These are phyloP conservation scores for Phaeolepiota aurea DNA, from an alignment of 768 basidiomycete species.

Conservation along the genomic window DNA sequence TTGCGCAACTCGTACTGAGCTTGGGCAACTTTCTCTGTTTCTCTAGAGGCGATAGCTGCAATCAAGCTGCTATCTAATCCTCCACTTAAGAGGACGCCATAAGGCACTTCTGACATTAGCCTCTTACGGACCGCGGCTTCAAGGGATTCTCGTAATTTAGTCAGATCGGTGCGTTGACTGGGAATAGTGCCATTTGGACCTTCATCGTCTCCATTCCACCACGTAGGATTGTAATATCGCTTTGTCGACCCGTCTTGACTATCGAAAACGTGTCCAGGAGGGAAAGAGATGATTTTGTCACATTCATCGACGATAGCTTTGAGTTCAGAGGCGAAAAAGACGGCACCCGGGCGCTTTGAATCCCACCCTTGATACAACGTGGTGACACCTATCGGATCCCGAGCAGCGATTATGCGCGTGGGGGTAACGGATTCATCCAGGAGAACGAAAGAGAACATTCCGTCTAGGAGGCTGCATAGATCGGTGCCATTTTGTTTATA, in stretches of 20 bases:
- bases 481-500: conserved; percentile 77
- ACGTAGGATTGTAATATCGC: conserved; percentile 82
- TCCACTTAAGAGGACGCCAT: conserved; percentile 91
- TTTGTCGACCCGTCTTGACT: conserved; percentile 69
- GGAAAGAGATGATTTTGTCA: conserved; percentile 91
- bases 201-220: conserved; percentile 85
- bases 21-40: conserved; percentile 85
- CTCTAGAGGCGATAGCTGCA: conserved; percentile 88
- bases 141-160: conserved; percentile 66
- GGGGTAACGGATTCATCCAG: conserved; percentile 90
- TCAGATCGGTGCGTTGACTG: conserved; percentile 53
- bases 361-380: conserved; percentile 98
- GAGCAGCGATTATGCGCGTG: conserved; percentile 86
- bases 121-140: conserved; percentile 92
- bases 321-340: conserved; percentile 94
- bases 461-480: conserved; percentile 79
- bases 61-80: conserved; percentile 96
- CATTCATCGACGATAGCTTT: conserved; percentile 89
- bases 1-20: conserved; percentile 70
- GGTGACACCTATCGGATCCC: conserved; percentile 96
- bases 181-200: conserved; percentile 47
- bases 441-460: conserved; percentile 98
- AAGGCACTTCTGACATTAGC: conserved; percentile 97
- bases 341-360: conserved; percentile 70
- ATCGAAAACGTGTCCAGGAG: conserved; percentile 95